phyloP scores from a whole-genome alignment of 2,329 filamentous ascomycete species.

The Byssochlamys sp. region DNA sequence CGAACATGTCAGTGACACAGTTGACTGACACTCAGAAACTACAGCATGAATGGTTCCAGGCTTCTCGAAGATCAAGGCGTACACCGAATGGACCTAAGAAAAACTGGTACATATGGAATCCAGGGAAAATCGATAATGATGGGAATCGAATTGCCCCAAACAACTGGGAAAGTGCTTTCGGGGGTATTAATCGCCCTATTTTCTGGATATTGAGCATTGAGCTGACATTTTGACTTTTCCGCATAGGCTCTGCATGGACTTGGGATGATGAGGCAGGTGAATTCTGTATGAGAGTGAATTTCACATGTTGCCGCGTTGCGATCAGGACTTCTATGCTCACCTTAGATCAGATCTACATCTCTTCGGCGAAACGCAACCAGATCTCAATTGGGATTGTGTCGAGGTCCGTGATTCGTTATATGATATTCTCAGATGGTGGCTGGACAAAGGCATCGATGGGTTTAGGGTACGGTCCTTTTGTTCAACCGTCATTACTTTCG shows the following conservation, averaged over 20 bases:
- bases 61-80: slow-evolving; percentile 48
- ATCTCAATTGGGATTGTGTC: slow-evolving; percentile 67
- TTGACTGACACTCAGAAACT: neutral
- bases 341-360: slow-evolving; percentile 46
- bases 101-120: slow-evolving; percentile 22
- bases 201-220: neutral
- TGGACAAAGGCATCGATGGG: slow-evolving; percentile 59
- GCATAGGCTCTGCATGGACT: slow-evolving; percentile 21
- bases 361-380: slow-evolving; percentile 62
- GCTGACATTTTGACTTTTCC: neutral
- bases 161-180: neutral
- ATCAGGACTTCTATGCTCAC: neutral
- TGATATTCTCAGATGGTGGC: slow-evolving; percentile 63
- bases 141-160: neutral
- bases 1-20: neutral
- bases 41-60: slow-evolving; percentile 58
- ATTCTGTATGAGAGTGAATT: slow-evolving; percentile 39
- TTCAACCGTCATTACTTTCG: neutral
- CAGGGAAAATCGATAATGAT: neutral
- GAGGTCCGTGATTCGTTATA: slow-evolving; percentile 57
- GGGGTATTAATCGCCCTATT: neutral
- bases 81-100: slow-evolving; percentile 50
- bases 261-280: slow-evolving; percentile 59
- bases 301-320: neutral
- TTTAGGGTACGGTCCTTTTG: slow-evolving; percentile 45